Conservation (phyloP, 352 stramenopile genomes). For the Pythium brachiatum region DNA sequence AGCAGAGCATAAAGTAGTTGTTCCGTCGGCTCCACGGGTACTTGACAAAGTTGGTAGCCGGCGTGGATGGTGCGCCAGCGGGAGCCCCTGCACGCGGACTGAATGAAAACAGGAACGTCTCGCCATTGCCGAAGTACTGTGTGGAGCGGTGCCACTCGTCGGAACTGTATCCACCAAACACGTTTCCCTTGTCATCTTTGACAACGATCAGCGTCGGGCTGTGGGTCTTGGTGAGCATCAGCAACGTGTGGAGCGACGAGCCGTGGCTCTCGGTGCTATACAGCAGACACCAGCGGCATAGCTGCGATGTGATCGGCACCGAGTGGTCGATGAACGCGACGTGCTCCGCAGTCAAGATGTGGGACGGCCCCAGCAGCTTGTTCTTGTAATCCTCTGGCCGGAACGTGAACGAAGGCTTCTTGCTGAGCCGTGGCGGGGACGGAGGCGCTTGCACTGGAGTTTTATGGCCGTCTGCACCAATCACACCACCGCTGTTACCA, state of each 20-base stretch:
- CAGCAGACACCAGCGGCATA: constrained; percentile 79
- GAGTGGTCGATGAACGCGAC: constrained; percentile 67
- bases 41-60: constrained; percentile 48
- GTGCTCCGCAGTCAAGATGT: constrained; percentile 70
- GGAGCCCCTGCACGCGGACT: constrained; percentile 24
- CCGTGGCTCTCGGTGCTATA: constrained; percentile 78
- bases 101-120: constrained; percentile 90
- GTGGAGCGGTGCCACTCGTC: constrained; percentile 75
- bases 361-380: constrained; percentile 73
- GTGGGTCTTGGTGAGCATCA: constrained; percentile 67
- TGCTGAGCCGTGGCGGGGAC: constrained; percentile 38
- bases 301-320: constrained; percentile 72
- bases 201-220: constrained; percentile 79
- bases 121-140: constrained; percentile 88
- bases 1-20: constrained; percentile 91
- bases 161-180: constrained; percentile 83
- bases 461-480: background rate
- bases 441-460: constrained; percentile 12
- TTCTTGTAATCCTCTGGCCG: constrained; percentile 61
- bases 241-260: constrained; percentile 71
- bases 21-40: constrained; percentile 89
- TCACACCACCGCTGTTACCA: background rate
- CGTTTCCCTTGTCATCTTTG: constrained; percentile 66
- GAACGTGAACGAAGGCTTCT: constrained; percentile 58
- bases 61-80: constrained; percentile 2